These are phyloP conservation scores for Aristolochia contorta DNA, from an alignment of 164 flowering plant species.

Conservation along the genomic window DNA sequence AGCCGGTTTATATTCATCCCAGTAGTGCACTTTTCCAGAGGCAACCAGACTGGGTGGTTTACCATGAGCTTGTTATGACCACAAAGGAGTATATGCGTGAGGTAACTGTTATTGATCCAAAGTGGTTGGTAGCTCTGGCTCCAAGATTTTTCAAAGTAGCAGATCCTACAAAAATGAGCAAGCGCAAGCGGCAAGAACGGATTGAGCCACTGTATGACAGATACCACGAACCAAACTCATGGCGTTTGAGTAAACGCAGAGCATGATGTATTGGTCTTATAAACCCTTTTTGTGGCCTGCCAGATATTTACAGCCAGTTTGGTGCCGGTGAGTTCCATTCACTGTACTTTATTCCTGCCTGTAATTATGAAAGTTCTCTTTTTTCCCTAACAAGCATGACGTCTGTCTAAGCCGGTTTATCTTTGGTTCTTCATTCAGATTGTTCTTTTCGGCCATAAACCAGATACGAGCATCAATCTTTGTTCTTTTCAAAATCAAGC, in stretches of 20 bases:
- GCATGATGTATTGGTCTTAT: conserved; percentile 24
- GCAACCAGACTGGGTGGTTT: conserved; percentile 87
- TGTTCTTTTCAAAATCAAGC: too few relatives aligned
- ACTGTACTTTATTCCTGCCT: too few relatives aligned
- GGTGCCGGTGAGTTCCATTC: too few relatives aligned
- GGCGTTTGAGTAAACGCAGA: conserved; percentile 78
- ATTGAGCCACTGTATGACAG: conserved; percentile 83
- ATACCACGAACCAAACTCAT: conserved; percentile 85
- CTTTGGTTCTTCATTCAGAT: too few relatives aligned
- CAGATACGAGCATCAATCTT: too few relatives aligned
- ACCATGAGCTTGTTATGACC: conserved; percentile 90
- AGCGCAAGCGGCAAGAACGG: conserved; percentile 83
- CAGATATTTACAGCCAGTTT: too few relatives aligned
- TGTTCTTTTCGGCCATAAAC: too few relatives aligned
- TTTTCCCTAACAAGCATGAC: too few relatives aligned
- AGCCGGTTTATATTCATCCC: conserved; percentile 81
- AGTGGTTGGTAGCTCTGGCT: conserved; percentile 84
- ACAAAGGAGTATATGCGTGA: conserved; percentile 90
- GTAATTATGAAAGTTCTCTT: too few relatives aligned
- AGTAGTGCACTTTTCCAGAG: conserved; percentile 85
- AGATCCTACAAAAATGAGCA: conserved; percentile 88
- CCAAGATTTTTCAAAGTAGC: conserved; percentile 78
- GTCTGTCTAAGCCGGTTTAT: too few relatives aligned
- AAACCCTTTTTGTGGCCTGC: too few relatives aligned
- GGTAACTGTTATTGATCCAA: conserved; percentile 72